Evolutionary conservation across 2,329 filamentous ascomycete genomes (phyloP), one percentile per base, ranked within the genome.

Genomic region (Cytospora paraplurivora): DNA sequence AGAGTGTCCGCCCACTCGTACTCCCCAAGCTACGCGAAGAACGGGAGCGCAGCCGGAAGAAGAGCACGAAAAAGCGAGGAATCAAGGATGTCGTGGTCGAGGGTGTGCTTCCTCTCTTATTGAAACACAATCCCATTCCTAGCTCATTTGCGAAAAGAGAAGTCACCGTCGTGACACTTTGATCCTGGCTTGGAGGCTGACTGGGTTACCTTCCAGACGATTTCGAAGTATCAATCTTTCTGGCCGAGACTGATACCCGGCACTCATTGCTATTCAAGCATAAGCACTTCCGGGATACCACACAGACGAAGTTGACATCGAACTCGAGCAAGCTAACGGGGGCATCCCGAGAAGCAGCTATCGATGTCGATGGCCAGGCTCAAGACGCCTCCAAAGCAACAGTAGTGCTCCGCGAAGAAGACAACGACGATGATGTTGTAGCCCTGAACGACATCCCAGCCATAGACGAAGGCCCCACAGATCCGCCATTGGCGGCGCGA

Each of bases 181-280:
- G 17, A n/a, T n/a, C 44, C 21, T 41, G 21, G n/a, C 37, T 11
- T 38, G 35, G 32, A 50, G 33, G 47, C 38, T 49, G 33, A 60
- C 37, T 19, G 35, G 19, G 17, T 37, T 59, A 65, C 63, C 56
- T 60, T 35, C 65, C 68, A 95, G 94, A 97, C 76, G 94, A 97
- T 69, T 99, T 97, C 73, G 93, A 98, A 73, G 92, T 97, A 15
- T 91, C 93, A 44, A 90, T 99, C 68, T 98, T 97, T 77, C 81
- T 99, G 68, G 96, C 91, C 53, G 92, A 97, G 75, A 90, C 90
- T 8, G 88, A 86, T 58, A 93, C 90, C 3, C 87, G 93, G 15
- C 95, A 98, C 78, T 91, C 92, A 38, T 80, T 99, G 44, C 83
- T 98, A 63, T 90, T 88, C 62, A 96, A 95, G 75, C 88, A 91